Conservation (phyloP, 1,139 yeast species). For the Suhomyces anneliseae region DNA sequence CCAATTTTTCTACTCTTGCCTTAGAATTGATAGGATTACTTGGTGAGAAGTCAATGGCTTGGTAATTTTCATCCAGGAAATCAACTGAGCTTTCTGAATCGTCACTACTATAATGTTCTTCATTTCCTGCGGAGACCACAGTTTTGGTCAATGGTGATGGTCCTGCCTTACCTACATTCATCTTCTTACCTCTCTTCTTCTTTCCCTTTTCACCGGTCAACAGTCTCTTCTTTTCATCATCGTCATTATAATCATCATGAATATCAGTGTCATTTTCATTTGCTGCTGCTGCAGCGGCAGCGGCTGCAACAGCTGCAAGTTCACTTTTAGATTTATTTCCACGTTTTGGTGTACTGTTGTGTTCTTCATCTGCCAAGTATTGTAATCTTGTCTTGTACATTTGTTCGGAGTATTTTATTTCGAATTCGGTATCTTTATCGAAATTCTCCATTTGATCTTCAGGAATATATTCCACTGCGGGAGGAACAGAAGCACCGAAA, state of each 20-base stretch:
- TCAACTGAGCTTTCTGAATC: conserved; percentile 2
- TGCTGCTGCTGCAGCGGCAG: conserved; percentile 6
- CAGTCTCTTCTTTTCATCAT: conserved; percentile 14
- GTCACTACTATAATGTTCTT: conserved; percentile 1
- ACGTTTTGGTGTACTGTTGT: conserved; percentile 33
- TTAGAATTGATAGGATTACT: conserved; percentile 5
- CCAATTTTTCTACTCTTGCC: conserved; percentile 12
- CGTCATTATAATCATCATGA: conserved; percentile 7
- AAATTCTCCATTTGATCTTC: conserved; percentile 42
- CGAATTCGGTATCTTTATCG: conserved; percentile 72
- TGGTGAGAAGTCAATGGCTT: conserved; percentile 7
- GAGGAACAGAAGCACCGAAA: conserved; percentile 56
- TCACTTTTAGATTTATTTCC: conserved; percentile 35
- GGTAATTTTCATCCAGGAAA: conserved; percentile 4
- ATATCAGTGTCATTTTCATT: conserved; percentile 18
- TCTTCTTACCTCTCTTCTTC: conserved; percentile 9
- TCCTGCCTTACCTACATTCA: conserved; percentile 4
- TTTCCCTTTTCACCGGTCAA: conserved; percentile 8
- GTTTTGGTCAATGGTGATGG: conserved; percentile 21
- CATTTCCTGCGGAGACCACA: conserved; percentile 11
- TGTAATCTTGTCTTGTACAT: conserved; percentile 64
- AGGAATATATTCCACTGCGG: conserved; percentile 44
- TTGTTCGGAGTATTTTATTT: conserved; percentile 65
- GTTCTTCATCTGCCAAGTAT: conserved; percentile 53
- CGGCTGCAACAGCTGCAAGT: conserved; percentile 16